Percentiles rank a stretch among this genome's conserved stretches.
These are phyloP conservation scores for Penicillium thymicola DNA, from an alignment of 2,329 filamentous ascomycete species.

Conservation along the genomic window DNA sequence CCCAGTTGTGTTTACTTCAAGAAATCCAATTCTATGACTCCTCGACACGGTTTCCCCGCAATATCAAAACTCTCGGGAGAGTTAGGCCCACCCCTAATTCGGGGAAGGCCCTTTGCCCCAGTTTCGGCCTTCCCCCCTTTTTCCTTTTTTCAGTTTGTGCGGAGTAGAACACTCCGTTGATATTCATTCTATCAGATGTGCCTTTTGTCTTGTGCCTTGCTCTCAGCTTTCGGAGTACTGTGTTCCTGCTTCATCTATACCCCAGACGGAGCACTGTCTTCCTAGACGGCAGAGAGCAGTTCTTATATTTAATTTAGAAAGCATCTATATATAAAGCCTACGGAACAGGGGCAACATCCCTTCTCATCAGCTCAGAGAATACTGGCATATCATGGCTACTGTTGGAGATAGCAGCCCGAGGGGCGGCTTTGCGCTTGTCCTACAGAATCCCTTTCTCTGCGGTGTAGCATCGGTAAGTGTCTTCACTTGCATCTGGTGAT, in stretches of 20 bases:
- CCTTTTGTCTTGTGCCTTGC: not conserved
- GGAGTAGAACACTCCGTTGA: slow-evolving; percentile 17
- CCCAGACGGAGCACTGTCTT: slow-evolving; percentile 21
- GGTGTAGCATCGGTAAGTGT: slow-evolving; percentile 43
- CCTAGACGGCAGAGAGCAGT: slow-evolving; percentile 1
- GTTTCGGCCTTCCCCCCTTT: not conserved
- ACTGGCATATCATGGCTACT: slow-evolving; percentile 18
- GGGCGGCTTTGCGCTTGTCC: slow-evolving; percentile 27
- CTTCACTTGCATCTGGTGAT: not conserved
- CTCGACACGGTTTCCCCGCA: slow-evolving; percentile 1
- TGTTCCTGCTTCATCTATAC: not conserved
- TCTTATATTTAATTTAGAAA: not conserved
- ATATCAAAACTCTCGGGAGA: not conserved
- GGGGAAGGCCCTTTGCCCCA: not conserved
- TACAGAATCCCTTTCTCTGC: slow-evolving; percentile 46
- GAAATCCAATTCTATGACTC: not conserved
- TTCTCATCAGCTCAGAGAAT: not conserved
- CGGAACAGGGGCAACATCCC: not conserved
- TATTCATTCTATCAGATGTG: not conserved
- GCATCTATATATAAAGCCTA: slow-evolving; percentile 3
- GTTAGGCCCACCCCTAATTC: not conserved
- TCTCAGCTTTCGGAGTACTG: not conserved
- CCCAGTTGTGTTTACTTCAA: not conserved
- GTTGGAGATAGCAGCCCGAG: slow-evolving; percentile 11
- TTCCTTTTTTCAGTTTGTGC: not conserved